Conservation (phyloP, 495 filamentous ascomycete genomes). For the Pseudoneurospora amorphoporcata region DNA sequence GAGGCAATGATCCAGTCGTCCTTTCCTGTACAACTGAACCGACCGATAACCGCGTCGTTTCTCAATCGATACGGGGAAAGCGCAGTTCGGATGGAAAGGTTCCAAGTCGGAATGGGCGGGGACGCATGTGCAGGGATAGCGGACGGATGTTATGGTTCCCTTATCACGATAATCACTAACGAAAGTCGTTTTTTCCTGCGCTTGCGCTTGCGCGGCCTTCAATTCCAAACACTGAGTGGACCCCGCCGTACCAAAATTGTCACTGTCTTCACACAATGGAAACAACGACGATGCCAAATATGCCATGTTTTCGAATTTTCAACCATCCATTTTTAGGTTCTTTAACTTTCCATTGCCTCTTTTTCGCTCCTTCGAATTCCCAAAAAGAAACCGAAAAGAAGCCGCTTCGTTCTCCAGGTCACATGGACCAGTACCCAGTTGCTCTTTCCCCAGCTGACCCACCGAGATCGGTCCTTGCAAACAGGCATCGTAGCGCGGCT, state of each 20-base stretch:
- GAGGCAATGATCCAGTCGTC: background rate
- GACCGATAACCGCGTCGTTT: background rate
- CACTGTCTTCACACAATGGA: background rate
- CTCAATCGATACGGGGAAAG: background rate
- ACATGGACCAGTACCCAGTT: constrained; percentile 6
- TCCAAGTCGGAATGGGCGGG: background rate
- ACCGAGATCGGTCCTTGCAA: constrained; percentile 15
- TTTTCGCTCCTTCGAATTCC: background rate
- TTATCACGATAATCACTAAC: background rate
- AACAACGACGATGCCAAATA: background rate
- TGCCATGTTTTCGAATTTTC: background rate
- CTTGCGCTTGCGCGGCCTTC: background rate
- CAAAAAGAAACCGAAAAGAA: background rate
- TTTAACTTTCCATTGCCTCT: background rate
- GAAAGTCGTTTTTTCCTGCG: background rate
- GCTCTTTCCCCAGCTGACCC: constrained; percentile 11
- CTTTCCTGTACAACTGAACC: background rate
- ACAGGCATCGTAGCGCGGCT: constrained; percentile 10
- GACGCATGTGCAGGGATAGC: background rate
- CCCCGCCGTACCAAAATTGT: background rate
- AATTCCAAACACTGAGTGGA: background rate
- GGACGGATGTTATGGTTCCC: background rate
- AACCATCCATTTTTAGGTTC: background rate
- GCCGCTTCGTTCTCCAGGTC: constrained; percentile 4
- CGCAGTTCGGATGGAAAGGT: background rate